Evolutionary conservation across 2,329 filamentous ascomycete genomes (phyloP).

Genomic region (Hypoxylon sp.): DNA sequence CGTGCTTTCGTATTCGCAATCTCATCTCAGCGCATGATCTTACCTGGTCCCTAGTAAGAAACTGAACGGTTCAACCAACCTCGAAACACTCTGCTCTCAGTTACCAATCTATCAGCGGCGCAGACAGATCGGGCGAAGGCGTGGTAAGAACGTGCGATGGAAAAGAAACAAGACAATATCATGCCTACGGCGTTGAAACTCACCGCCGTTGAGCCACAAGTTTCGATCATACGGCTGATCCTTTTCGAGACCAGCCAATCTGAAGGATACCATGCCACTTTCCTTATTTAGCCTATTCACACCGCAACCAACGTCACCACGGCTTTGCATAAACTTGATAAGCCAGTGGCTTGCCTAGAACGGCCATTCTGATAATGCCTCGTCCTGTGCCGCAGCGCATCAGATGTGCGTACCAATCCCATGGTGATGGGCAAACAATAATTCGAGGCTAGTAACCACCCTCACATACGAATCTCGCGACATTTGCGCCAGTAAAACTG

Average conservation of each 20-base stretch:
- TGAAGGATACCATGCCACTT: constrained; percentile 33
- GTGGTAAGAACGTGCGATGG: constrained; percentile 29
- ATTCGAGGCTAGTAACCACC: constrained; percentile 6
- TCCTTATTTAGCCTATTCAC: constrained; percentile 43
- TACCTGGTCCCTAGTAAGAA: constrained; percentile 10
- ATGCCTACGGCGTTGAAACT: constrained; percentile 43
- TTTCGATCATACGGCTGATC: constrained; percentile 40
- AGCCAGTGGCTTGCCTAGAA: constrained; percentile 40
- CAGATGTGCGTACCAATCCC: constrained; percentile 26
- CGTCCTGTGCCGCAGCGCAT: constrained; percentile 23
- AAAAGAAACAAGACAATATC: constrained; percentile 21
- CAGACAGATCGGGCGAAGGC: constrained; percentile 6
- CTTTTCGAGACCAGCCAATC: constrained; percentile 35
- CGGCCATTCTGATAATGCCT: constrained; percentile 30
- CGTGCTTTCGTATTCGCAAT: not conserved
- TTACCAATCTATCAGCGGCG: constrained; percentile 2
- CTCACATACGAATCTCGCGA: constrained; percentile 23
- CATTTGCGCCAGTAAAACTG: constrained; percentile 15
- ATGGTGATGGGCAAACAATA: constrained; percentile 24
- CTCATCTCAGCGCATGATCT: constrained; percentile 15
- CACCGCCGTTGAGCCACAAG: constrained; percentile 46
- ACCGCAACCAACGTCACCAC: constrained; percentile 42
- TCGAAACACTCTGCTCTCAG: not conserved
- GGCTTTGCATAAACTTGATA: constrained; percentile 35
- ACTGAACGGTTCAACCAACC: constrained; percentile 7